Percentiles rank a stretch among this genome's conserved stretches.
These are phyloP conservation scores for Lentinula aciculospora DNA, from an alignment of 768 basidiomycete genomes.

Conservation along the genomic window DNA sequence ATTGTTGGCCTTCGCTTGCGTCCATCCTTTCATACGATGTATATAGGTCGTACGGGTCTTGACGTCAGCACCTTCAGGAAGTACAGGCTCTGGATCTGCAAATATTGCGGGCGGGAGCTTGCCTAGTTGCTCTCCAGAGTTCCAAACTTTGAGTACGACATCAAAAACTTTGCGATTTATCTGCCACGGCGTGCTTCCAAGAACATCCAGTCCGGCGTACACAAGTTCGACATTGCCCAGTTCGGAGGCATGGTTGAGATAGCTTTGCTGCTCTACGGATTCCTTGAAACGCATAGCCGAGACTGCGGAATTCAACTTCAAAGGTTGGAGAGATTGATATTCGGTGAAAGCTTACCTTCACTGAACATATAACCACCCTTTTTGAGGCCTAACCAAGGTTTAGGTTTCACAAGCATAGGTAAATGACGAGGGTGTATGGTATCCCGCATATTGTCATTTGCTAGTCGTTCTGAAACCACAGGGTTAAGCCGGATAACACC, in stretches of 20 bases:
- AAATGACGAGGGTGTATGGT: slow-evolving; percentile 89
- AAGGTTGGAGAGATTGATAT: neutral
- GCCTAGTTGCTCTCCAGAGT: slow-evolving; percentile 72
- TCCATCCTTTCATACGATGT: slow-evolving; percentile 46
- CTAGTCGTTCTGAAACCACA: slow-evolving; percentile 68
- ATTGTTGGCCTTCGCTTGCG: slow-evolving; percentile 65
- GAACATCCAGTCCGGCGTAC: slow-evolving; percentile 83
- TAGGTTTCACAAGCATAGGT: slow-evolving; percentile 91
- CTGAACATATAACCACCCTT: slow-evolving; percentile 83
- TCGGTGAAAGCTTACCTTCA: slow-evolving; percentile 42
- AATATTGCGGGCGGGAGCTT: slow-evolving; percentile 77
- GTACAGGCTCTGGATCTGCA: slow-evolving; percentile 56
- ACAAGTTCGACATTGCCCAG: slow-evolving; percentile 78
- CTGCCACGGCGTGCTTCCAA: slow-evolving; percentile 86
- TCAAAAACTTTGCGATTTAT: slow-evolving; percentile 80
- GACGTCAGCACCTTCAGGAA: slow-evolving; percentile 41
- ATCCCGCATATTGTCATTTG: slow-evolving; percentile 63
- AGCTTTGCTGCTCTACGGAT: slow-evolving; percentile 73
- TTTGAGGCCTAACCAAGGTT: slow-evolving; percentile 75
- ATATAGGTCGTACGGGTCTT: slow-evolving; percentile 50
- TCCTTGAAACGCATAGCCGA: slow-evolving; percentile 92
- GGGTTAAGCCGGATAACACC: slow-evolving; percentile 88
- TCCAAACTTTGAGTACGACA: slow-evolving; percentile 78
- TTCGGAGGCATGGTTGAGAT: slow-evolving; percentile 69
- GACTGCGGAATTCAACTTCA: slow-evolving; percentile 29